phyloP scores from a whole-genome alignment of 2,329 filamentous ascomycete genomes.

The Blastomyces emzantsi region DNA sequence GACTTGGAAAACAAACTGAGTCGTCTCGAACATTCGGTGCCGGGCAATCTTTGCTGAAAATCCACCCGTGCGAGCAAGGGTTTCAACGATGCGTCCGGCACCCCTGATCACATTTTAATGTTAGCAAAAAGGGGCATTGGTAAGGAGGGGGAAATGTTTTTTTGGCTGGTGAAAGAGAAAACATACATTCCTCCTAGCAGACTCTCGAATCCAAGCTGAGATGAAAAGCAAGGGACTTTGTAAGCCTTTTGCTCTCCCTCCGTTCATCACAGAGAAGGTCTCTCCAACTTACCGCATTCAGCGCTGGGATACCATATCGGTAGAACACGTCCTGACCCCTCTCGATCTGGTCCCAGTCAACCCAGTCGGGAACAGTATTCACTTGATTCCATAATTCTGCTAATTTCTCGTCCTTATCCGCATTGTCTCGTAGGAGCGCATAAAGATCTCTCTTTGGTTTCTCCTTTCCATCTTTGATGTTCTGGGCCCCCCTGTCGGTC shows the following conservation, averaged over 20 bases:
- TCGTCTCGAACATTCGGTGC: constrained; percentile 60
- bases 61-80: constrained; percentile 62
- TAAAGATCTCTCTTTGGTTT: constrained; percentile 51
- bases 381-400: constrained; percentile 56
- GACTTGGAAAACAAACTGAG: constrained; percentile 65
- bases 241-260: neutral
- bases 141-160: neutral
- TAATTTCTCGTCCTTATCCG: constrained; percentile 47
- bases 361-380: constrained; percentile 61
- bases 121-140: neutral
- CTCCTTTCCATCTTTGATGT: neutral
- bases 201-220: constrained; percentile 3
- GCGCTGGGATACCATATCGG: constrained; percentile 52
- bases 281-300: constrained; percentile 5
- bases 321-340: constrained; percentile 71
- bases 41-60: constrained; percentile 60
- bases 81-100: constrained; percentile 63
- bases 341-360: constrained; percentile 66
- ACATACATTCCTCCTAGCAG: constrained; percentile 6
- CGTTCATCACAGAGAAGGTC: neutral
- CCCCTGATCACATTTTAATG: constrained; percentile 38
- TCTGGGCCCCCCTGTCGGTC: constrained; percentile 15
- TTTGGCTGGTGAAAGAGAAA: neutral
- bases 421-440: constrained; percentile 51
- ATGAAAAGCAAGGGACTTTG: neutral